These are phyloP conservation scores for Trametes cingulata DNA, from an alignment of 768 basidiomycete species.

Conservation along the genomic window DNA sequence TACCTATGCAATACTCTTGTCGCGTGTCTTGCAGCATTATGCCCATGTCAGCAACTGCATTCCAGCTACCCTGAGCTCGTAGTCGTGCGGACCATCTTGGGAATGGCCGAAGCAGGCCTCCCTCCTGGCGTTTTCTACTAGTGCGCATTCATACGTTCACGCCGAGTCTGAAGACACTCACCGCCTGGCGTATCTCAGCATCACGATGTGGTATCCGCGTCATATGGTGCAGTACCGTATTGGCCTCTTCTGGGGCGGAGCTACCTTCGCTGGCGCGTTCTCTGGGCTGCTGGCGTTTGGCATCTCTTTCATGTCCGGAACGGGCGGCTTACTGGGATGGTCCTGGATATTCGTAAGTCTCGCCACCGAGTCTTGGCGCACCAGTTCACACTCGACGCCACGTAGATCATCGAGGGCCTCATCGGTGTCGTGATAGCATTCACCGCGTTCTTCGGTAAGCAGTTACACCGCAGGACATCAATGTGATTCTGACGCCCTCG, in stretches of 20 bases:
- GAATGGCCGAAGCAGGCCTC: slow-evolving; percentile 65
- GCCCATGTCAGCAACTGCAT: no score
- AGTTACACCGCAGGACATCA: no score
- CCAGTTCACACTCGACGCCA: background rate
- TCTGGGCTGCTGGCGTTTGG: slow-evolving; percentile 36
- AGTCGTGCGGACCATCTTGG: slow-evolving; percentile 55
- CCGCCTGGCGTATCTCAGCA: background rate
- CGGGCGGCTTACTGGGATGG: slow-evolving; percentile 31
- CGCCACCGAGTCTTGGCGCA: no score
- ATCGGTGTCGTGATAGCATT: slow-evolving; percentile 56
- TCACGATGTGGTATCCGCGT: slow-evolving; percentile 28
- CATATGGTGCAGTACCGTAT: slow-evolving; percentile 32
- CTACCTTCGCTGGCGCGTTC: slow-evolving; percentile 29
- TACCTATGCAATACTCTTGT: no score
- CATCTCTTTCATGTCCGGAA: slow-evolving; percentile 38
- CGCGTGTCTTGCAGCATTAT: no score
- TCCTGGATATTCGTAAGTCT: slow-evolving; percentile 36
- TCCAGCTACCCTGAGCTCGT: slow-evolving; percentile 60
- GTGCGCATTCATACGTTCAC: slow-evolving; percentile 32
- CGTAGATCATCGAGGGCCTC: slow-evolving; percentile 63
- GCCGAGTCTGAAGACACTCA: no score
- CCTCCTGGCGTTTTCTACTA: slow-evolving; percentile 76
- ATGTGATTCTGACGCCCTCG: no score
- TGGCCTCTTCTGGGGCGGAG: slow-evolving; percentile 32
- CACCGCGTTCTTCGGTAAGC: slow-evolving; percentile 29